Evolutionary conservation across 2,329 filamentous ascomycete species (phyloP), one percentile per base, ranked within the genome.

Genomic region (Rhinocladiella similis): DNA sequence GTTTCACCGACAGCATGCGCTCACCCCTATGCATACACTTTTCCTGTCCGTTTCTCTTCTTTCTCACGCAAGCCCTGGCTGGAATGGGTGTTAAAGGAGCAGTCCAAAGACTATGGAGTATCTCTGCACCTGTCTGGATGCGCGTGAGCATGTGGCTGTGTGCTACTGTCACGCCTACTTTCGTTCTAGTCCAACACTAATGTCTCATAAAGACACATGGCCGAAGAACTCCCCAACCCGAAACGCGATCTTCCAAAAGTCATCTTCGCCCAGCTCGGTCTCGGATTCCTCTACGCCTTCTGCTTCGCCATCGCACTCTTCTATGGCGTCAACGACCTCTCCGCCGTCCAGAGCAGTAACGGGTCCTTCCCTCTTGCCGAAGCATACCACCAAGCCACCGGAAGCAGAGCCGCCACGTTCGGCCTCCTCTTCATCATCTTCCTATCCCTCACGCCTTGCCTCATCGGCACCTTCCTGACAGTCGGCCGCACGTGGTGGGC

Each of bases 191-290:
- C 22, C 7, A 7, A 7, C 7, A 25, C 22, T 25, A 25, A 25
- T 25, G 7, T 25, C 22, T 25, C 22, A 5, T 5, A 25, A 4
- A 25, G 22, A 38, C 83, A 61, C 43, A 89, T 83, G 66, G 82
- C 82, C 46, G 82, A 89, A n/a, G 87, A 86, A 10, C 81, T 83
- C 1, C 82, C 84, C 0, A 86, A 89, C 16, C 82, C 83, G 47
- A 80, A 83, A 1, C 81, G 69, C 22, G 77, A 81, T 56, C 72
- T 79, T 14, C 77, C 79, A 27, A 80, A 77, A 56, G 80, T 77
- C 3, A 72, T 82, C 14, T 33, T 36, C 7, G 29, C 73, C 12
- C 78, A 83, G 67, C 77, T 75, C 65, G 67, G 62, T 47, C 69
- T 74, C 59, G 80, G 76, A 13, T 79, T 74, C 55, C 36, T 75